These are phyloP conservation scores for Epichloe gansuensis DNA, from an alignment of 2,329 filamentous ascomycete species.

Conservation along the genomic window DNA sequence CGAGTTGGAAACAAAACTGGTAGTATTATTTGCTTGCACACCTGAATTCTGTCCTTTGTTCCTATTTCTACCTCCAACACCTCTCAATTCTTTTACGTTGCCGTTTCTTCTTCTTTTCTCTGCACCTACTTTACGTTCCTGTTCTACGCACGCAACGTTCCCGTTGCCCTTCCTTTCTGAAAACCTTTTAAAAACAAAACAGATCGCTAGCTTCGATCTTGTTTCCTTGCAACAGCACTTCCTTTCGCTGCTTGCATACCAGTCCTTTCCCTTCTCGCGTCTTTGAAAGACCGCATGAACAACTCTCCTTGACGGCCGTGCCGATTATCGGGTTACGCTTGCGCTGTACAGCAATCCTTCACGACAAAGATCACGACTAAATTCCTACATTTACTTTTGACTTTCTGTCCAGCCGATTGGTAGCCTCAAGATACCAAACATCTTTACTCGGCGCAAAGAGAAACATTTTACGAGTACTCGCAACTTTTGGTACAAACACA, in stretches of 20 bases:
- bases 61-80: conserved; percentile 1
- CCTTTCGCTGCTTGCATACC: conserved; percentile 20
- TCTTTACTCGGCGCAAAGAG: neutral
- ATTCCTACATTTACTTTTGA: neutral
- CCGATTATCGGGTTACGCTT: conserved; percentile 11
- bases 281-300: conserved; percentile 37
- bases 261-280: conserved; percentile 23
- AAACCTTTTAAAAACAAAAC: neutral
- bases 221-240: conserved; percentile 9
- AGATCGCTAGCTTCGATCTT: conserved; percentile 11
- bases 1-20: neutral
- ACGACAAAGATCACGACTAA: neutral
- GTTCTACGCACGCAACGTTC: conserved; percentile 7
- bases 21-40: neutral
- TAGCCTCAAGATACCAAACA: conserved; percentile 5
- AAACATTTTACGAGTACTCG: neutral
- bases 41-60: neutral
- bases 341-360: neutral
- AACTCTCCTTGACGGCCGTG: conserved; percentile 22
- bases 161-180: conserved; percentile 13
- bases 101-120: conserved; percentile 6
- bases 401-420: neutral
- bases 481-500: neutral
- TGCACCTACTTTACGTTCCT: conserved; percentile 9
- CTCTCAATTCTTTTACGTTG: conserved; percentile 1